phyloP scores from a whole-genome alignment of 1,284 basidiomycete genomes.

The Heterobasidion irregulare region DNA sequence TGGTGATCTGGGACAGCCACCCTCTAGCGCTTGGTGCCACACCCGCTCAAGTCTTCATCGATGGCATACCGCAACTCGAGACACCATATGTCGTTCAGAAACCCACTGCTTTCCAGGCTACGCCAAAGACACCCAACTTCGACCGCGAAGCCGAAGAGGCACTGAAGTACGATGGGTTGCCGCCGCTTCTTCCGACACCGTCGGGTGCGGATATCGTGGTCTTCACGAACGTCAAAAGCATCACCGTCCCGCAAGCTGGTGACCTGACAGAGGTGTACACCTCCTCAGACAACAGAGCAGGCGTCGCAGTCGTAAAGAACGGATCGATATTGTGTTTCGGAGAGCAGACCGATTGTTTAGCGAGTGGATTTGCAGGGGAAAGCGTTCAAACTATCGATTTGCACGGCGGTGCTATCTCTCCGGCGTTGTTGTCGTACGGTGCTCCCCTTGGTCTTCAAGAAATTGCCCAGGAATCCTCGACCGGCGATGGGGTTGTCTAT shows the following conservation, averaged over 20 bases:
- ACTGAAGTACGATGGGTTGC: conserved; percentile 55
- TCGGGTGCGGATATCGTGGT: conserved; percentile 30
- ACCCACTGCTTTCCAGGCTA: conserved; percentile 35
- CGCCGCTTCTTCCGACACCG: conserved; percentile 39
- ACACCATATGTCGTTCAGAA: conserved; percentile 35
- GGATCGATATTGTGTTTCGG: conserved; percentile 38
- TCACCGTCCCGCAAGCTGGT: conserved; percentile 21
- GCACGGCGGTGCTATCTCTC: conserved; percentile 33
- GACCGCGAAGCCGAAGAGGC: conserved; percentile 47
- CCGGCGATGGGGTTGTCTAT: conserved; percentile 49
- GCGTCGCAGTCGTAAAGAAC: conserved; percentile 28
- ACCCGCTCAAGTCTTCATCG: conserved; percentile 64
- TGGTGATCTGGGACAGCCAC: conserved; percentile 89
- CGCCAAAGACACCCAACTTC: conserved; percentile 55
- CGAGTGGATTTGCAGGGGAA: background rate
- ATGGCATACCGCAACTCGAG: conserved; percentile 54
- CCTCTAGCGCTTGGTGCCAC: conserved; percentile 69
- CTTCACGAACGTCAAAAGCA: conserved; percentile 50
- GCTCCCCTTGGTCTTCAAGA: conserved; percentile 52
- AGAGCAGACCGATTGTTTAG: conserved; percentile 7
- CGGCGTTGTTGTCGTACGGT: conserved; percentile 52
- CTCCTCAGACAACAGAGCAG: conserved; percentile 10
- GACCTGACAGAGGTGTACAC: conserved; percentile 14
- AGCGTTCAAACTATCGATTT: conserved; percentile 24
- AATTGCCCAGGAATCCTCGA: conserved; percentile 54